A percentile compares a stretch with the other conserved stretches of the same genome.
These are phyloP conservation scores for Diaporthe citriasiana DNA, from an alignment of 2,329 filamentous ascomycete genomes.

Conservation along the genomic window DNA sequence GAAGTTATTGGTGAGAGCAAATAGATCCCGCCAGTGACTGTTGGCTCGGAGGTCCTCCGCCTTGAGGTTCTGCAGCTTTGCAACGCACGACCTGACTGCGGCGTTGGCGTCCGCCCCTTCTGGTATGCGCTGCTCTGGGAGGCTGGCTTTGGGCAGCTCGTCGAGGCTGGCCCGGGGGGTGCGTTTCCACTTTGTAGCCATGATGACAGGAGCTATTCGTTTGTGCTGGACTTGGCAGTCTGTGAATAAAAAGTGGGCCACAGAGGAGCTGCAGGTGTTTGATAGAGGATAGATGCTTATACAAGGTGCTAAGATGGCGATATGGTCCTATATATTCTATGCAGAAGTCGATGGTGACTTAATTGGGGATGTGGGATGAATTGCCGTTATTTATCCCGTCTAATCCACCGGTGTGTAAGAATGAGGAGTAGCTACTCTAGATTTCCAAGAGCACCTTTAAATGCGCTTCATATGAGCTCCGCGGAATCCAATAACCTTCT, in stretches of 20 bases:
- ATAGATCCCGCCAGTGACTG: constrained; percentile 17
- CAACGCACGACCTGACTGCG: constrained; percentile 2
- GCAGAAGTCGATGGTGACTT: neutral
- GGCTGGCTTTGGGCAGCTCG: constrained; percentile 3
- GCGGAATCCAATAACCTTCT: neutral
- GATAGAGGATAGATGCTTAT: neutral
- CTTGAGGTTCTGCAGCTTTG: neutral
- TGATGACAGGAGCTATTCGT: neutral
- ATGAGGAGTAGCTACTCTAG: neutral
- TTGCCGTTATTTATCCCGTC: neutral
- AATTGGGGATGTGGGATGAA: neutral
- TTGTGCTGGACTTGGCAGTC: neutral
- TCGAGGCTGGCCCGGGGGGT: constrained; percentile 2
- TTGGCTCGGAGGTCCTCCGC: constrained; percentile 10
- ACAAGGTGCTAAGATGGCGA: neutral
- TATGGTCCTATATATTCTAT: constrained; percentile 7
- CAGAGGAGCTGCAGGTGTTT: neutral
- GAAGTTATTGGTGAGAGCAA: constrained; percentile 16
- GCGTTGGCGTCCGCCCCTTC: neutral
- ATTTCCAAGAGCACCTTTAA: neutral
- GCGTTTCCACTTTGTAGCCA: constrained; percentile 15
- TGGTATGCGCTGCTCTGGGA: neutral
- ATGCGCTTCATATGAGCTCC: neutral
- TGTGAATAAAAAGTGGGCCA: neutral
- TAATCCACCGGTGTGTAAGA: neutral